Percentiles rank a stretch among this genome's conserved stretches.
These are phyloP conservation scores for Alternaria arbusti DNA, from an alignment of 2,329 filamentous ascomycete species.

Conservation along the genomic window DNA sequence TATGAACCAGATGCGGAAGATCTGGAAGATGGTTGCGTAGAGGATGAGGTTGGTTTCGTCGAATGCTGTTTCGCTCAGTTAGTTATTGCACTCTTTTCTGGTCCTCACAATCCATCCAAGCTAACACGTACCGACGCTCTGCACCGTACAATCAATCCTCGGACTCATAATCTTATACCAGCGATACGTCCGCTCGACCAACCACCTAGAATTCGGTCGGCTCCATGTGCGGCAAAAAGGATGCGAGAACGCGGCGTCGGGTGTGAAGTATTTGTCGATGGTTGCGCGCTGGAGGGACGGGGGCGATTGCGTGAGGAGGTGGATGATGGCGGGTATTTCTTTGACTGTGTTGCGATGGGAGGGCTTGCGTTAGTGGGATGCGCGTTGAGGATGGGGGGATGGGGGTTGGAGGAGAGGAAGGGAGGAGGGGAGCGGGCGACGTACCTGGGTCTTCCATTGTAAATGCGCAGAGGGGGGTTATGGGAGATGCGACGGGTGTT, in stretches of 20 bases:
- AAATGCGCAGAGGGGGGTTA: neutral
- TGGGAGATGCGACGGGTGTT: neutral
- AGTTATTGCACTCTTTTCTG: neutral
- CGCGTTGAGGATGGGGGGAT: neutral
- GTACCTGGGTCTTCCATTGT: slow-evolving; percentile 41
- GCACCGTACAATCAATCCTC: slow-evolving; percentile 69
- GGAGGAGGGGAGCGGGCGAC: neutral
- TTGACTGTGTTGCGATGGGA: slow-evolving; percentile 41
- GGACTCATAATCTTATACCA: slow-evolving; percentile 84
- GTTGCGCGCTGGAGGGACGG: slow-evolving; percentile 69
- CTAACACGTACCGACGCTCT: slow-evolving; percentile 65
- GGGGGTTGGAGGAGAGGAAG: too few species aligned
- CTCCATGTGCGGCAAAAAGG: slow-evolving; percentile 74
- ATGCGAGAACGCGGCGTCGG: slow-evolving; percentile 75
- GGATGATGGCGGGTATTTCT: slow-evolving; percentile 72
- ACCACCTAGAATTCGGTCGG: slow-evolving; percentile 67
- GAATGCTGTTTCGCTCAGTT: slow-evolving; percentile 59
- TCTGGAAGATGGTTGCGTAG: slow-evolving; percentile 75
- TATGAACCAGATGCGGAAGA: slow-evolving; percentile 78
- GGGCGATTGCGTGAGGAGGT: slow-evolving; percentile 69
- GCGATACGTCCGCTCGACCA: slow-evolving; percentile 71
- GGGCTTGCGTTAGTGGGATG: neutral
- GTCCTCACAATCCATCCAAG: too few species aligned
- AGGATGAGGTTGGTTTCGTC: slow-evolving; percentile 71
- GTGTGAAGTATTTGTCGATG: slow-evolving; percentile 75